These are phyloP conservation scores for Irpex rosettiformis DNA, from an alignment of 1,284 basidiomycete species.

Conservation along the genomic window DNA sequence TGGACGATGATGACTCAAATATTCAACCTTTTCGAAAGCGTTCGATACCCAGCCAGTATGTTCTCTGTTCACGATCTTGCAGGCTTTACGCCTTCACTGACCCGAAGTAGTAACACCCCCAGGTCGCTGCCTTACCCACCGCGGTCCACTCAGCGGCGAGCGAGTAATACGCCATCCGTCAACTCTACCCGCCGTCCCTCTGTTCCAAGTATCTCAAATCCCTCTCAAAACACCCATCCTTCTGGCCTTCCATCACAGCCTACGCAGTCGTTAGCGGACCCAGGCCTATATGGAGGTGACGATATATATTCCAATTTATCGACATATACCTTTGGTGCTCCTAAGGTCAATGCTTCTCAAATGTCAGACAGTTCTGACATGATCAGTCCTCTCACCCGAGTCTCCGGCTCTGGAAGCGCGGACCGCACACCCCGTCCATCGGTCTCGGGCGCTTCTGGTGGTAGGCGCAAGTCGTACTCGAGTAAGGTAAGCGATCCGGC, in stretches of 20 bases:
- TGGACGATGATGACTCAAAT: slow-evolving; percentile 21
- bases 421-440: slow-evolving; percentile 37
- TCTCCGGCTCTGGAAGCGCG: slow-evolving; percentile 20
- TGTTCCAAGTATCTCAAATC: slow-evolving; percentile 12
- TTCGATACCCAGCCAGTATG: slow-evolving; percentile 30
- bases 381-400: slow-evolving; percentile 30
- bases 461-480: slow-evolving; percentile 17
- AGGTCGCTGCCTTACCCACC: slow-evolving; percentile 21
- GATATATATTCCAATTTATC: slow-evolving; percentile 37
- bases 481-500: slow-evolving; percentile 17
- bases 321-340: slow-evolving; percentile 39
- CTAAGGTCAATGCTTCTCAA: slow-evolving; percentile 21
- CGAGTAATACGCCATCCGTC: slow-evolving; percentile 23
- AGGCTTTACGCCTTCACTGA: not conserved
- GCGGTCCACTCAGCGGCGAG: slow-evolving; percentile 22
- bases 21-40: slow-evolving; percentile 22
- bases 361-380: slow-evolving; percentile 24
- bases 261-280: slow-evolving; percentile 19
- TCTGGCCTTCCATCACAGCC: slow-evolving; percentile 7
- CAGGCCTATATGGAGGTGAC: slow-evolving; percentile 21
- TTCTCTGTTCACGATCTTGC: slow-evolving; percentile 7
- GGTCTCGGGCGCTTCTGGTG: slow-evolving; percentile 27
- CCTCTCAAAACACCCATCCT: slow-evolving; percentile 3
- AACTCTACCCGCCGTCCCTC: slow-evolving; percentile 20
- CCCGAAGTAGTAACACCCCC: slow-evolving; percentile 16